Evolutionary conservation across 176 grass and related monocot genomes (phyloP).

Genomic region (Aegilops bicornis): DNA sequence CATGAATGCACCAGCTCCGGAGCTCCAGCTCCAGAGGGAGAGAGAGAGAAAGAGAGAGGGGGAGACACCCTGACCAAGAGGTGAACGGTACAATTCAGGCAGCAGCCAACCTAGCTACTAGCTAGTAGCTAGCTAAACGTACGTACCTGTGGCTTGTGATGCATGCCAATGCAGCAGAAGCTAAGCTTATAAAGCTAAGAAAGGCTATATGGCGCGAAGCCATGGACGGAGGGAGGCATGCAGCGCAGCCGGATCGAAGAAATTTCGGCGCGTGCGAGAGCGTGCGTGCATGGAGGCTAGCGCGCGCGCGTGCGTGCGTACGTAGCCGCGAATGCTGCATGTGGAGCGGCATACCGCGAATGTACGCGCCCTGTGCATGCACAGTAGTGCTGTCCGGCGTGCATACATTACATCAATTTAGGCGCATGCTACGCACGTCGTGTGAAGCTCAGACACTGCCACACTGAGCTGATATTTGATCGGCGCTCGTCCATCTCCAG

Average conservation of each 20-base stretch:
- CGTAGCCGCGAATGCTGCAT: slow-evolving; percentile 31
- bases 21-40: neutral
- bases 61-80: slow-evolving; percentile 4
- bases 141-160: slow-evolving; percentile 6
- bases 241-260: neutral
- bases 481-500: neutral
- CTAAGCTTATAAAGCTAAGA: neutral
- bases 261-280: neutral
- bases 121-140: neutral
- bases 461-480: neutral
- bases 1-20: neutral
- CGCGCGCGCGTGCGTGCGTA: no score
- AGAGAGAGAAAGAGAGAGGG: neutral
- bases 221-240: neutral
- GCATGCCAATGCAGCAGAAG: slow-evolving; percentile 10
- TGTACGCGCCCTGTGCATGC: neutral
- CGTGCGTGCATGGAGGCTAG: neutral
- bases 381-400: no score
- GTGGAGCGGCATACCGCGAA: slow-evolving; percentile 17
- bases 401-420: no score
- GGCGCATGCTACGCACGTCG: neutral
- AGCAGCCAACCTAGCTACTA: neutral
- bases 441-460: neutral
- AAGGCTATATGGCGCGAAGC: neutral
- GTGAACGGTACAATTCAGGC: slow-evolving; percentile 23